phyloP scores from a whole-genome alignment of 2,329 filamentous ascomycete genomes.

The Arthroderma sp. region DNA sequence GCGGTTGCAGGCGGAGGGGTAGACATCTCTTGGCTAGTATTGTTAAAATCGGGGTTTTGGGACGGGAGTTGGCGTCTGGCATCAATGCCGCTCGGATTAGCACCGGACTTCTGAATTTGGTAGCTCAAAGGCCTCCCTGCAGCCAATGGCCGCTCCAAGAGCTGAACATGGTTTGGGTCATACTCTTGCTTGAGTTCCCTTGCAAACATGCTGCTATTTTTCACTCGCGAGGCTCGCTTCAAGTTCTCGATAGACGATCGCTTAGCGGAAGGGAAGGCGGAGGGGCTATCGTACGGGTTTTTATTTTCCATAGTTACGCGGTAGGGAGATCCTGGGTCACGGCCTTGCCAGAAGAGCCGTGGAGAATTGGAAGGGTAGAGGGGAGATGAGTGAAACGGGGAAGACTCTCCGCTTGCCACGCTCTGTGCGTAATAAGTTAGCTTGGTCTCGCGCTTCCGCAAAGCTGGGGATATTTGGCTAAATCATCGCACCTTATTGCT shows the following conservation, averaged over 20 bases:
- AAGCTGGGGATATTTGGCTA: constrained; percentile 2
- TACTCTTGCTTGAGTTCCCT: constrained; percentile 88
- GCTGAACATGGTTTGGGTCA: constrained; percentile 63
- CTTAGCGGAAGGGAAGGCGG: constrained; percentile 54
- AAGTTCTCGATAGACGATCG: constrained; percentile 90
- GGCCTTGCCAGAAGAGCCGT: constrained; percentile 77
- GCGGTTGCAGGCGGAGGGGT: constrained; percentile 1
- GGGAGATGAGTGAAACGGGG: constrained; percentile 75
- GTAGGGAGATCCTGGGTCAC: constrained; percentile 54
- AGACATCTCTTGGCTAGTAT: constrained; percentile 11
- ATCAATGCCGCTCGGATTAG: constrained; percentile 35
- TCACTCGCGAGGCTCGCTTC: constrained; percentile 86
- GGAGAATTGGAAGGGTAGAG: constrained; percentile 54
- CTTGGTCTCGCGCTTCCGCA: neutral
- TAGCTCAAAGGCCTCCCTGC: constrained; percentile 43
- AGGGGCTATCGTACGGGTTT: constrained; percentile 43
- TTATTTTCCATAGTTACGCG: constrained; percentile 58
- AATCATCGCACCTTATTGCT: constrained; percentile 53
- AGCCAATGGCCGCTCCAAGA: constrained; percentile 70
- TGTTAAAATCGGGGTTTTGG: constrained; percentile 7
- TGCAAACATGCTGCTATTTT: constrained; percentile 95
- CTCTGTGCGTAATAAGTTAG: constrained; percentile 9
- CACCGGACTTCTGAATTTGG: constrained; percentile 58
- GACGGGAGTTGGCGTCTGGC: constrained; percentile 11
- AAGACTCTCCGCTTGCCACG: constrained; percentile 56